These are phyloP conservation scores for Pulveroboletus sp. DNA, from an alignment of 768 basidiomycete genomes.

Conservation along the genomic window DNA sequence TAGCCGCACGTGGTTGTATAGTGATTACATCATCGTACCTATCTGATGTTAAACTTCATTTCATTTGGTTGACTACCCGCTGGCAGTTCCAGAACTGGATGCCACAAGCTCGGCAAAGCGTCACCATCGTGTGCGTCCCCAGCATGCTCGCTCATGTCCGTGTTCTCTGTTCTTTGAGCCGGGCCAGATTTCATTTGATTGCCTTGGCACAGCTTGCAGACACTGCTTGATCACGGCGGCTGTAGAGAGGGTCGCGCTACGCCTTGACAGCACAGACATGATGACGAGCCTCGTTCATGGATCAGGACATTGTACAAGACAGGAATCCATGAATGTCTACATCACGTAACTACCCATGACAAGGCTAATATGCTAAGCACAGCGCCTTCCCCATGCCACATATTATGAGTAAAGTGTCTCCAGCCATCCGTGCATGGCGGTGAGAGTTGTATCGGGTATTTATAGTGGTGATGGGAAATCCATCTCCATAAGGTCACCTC, in stretches of 20 bases:
- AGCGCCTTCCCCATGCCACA: slow-evolving; percentile 11
- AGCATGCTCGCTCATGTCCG: slow-evolving; percentile 21
- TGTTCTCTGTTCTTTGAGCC: slow-evolving; percentile 6
- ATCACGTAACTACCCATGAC: slow-evolving; percentile 23
- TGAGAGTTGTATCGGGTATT: slow-evolving; percentile 27
- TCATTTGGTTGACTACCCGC: slow-evolving; percentile 7
- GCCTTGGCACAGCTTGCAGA: neutral
- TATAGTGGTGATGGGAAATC: slow-evolving; percentile 21
- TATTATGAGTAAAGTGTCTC: slow-evolving; percentile 9
- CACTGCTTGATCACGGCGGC: slow-evolving; percentile 6
- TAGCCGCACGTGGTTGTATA: slow-evolving; percentile 18
- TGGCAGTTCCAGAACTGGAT: slow-evolving; percentile 12
- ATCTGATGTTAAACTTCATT: slow-evolving; percentile 23
- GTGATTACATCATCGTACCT: slow-evolving; percentile 29
- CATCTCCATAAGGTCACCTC: slow-evolving; percentile 23
- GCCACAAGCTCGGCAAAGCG: neutral
- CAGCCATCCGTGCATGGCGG: slow-evolving; percentile 11
- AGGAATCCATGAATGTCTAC: neutral
- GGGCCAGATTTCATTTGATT: slow-evolving; percentile 1
- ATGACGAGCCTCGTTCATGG: too few species aligned
- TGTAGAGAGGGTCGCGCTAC: slow-evolving; percentile 9
- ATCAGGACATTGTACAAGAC: slow-evolving; percentile 8
- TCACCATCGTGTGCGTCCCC: neutral
- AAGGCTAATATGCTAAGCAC: slow-evolving; percentile 4
- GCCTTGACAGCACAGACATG: slow-evolving; percentile 5